Conservation (phyloP, 768 basidiomycete genomes). For the Tricholomella constricta region DNA sequence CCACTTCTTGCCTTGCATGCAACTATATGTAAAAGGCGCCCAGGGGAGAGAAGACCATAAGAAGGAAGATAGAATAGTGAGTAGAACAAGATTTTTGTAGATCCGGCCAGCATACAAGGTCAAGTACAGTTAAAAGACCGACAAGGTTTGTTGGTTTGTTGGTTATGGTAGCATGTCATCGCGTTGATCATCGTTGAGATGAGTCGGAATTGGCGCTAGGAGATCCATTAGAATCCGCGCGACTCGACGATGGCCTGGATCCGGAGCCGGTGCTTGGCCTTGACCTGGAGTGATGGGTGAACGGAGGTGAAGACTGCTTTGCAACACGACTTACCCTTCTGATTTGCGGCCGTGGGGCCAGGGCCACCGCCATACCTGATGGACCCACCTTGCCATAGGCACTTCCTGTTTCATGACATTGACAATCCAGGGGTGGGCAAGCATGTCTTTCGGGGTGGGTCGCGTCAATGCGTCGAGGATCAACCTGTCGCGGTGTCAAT, state of each 20-base stretch:
- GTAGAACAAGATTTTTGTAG: background rate
- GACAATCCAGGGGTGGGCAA: constrained; percentile 82
- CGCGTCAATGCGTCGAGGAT: constrained; percentile 64
- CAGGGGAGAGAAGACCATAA: background rate
- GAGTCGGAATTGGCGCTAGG: constrained; percentile 14
- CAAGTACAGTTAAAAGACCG: background rate
- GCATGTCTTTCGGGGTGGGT: constrained; percentile 82
- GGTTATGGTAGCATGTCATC: too few species aligned
- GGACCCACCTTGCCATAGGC: constrained; percentile 88
- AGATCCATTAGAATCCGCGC: constrained; percentile 14
- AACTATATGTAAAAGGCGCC: constrained; percentile 1
- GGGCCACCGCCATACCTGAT: constrained; percentile 82
- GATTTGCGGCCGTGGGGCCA: constrained; percentile 43
- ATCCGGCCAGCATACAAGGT: constrained; percentile 8
- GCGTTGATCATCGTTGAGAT: background rate
- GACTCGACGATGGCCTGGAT: constrained; percentile 22
- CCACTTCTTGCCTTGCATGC: constrained; percentile 1
- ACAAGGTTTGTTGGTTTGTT: background rate
- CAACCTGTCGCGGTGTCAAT: constrained; percentile 28
- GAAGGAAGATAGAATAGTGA: background rate
- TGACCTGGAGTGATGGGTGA: constrained; percentile 5
- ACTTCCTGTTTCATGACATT: constrained; percentile 78
- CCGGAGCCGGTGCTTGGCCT: constrained; percentile 31
- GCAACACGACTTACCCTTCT: constrained; percentile 43
- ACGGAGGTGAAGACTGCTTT: background rate